A percentile compares a stretch with the other conserved stretches of the same genome.
Evolutionary conservation across 1,284 basidiomycete genomes (phyloP).

Genomic region (Austroboletus novae-zelandiae): DNA sequence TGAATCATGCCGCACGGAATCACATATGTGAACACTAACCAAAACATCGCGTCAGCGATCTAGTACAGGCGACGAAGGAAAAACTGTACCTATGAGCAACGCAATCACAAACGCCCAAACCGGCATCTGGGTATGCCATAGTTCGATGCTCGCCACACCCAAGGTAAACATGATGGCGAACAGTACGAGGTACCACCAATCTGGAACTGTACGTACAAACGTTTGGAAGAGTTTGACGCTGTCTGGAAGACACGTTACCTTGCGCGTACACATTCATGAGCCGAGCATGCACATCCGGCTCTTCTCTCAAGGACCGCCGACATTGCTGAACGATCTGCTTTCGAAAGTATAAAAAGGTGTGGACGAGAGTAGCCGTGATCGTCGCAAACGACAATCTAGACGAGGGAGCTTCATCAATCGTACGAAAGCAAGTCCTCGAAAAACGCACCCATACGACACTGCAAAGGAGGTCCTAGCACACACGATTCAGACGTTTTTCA

Average conservation of each 20-base stretch:
- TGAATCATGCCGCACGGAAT: conserved; percentile 48
- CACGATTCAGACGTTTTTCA: background rate
- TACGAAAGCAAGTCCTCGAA: background rate
- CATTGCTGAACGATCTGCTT: conserved; percentile 53
- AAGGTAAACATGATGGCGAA: conserved; percentile 46
- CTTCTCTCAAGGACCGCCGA: conserved; percentile 49
- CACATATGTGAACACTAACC: conserved; percentile 39
- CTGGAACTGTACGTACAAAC: conserved; percentile 23
- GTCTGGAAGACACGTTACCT: conserved; percentile 13
- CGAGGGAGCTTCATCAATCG: background rate
- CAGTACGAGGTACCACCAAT: conserved; percentile 33
- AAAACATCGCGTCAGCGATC: conserved; percentile 4
- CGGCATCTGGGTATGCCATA: conserved; percentile 55
- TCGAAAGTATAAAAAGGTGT: conserved; percentile 65
- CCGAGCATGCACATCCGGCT: conserved; percentile 66
- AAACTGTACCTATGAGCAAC: conserved; percentile 35
- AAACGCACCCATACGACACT: conserved; percentile 43
- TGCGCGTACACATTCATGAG: conserved; percentile 68
- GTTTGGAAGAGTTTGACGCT: too few species aligned
- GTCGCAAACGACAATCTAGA: conserved; percentile 53
- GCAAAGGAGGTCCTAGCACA: conserved; percentile 49
- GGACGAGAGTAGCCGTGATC: conserved; percentile 64
- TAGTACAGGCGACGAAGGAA: background rate
- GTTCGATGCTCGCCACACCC: conserved; percentile 56
- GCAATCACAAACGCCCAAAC: conserved; percentile 50